phyloP scores from a whole-genome alignment of 495 filamentous ascomycete genomes.

The Penicillium paradoxum region DNA sequence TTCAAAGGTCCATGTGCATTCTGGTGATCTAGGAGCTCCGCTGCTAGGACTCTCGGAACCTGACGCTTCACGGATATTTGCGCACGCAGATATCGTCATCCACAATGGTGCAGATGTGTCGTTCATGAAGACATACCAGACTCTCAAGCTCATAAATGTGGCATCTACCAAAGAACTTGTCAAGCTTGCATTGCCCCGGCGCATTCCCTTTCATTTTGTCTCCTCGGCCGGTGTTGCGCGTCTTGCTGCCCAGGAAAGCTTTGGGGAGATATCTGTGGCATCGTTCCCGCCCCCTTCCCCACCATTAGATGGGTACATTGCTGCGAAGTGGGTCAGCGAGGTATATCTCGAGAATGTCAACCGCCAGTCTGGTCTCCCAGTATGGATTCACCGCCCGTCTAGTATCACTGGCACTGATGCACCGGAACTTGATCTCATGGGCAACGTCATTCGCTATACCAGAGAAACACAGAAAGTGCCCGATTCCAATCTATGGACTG shows the following conservation, averaged over 20 bases:
- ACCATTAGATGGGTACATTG: constrained; percentile 41
- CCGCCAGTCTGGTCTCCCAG: constrained; percentile 22
- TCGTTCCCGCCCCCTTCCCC: constrained; percentile 10
- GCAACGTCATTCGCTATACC: constrained; percentile 20
- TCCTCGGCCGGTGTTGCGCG: constrained; percentile 35
- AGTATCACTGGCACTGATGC: constrained; percentile 20
- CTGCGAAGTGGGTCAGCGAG: constrained; percentile 54
- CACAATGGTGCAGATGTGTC: constrained; percentile 52
- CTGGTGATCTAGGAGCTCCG: constrained; percentile 30
- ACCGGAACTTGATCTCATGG: constrained; percentile 24
- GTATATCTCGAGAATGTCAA: constrained; percentile 35
- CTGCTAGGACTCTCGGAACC: constrained; percentile 33
- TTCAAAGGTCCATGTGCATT: constrained; percentile 31
- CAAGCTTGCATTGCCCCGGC: constrained; percentile 23
- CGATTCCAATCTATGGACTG: constrained; percentile 15
- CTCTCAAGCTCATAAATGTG: constrained; percentile 39
- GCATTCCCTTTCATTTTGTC: constrained; percentile 48
- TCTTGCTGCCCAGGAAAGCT: constrained; percentile 13
- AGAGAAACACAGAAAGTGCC: constrained; percentile 17
- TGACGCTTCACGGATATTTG: constrained; percentile 23
- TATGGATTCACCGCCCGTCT: constrained; percentile 39
- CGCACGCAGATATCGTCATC: constrained; percentile 38
- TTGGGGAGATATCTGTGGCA: constrained; percentile 18
- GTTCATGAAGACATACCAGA: constrained; percentile 43
- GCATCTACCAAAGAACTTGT: constrained; percentile 40